These are phyloP conservation scores for Eimeria tenella DNA, from an alignment of 169 alveolate species.

Conservation along the genomic window DNA sequence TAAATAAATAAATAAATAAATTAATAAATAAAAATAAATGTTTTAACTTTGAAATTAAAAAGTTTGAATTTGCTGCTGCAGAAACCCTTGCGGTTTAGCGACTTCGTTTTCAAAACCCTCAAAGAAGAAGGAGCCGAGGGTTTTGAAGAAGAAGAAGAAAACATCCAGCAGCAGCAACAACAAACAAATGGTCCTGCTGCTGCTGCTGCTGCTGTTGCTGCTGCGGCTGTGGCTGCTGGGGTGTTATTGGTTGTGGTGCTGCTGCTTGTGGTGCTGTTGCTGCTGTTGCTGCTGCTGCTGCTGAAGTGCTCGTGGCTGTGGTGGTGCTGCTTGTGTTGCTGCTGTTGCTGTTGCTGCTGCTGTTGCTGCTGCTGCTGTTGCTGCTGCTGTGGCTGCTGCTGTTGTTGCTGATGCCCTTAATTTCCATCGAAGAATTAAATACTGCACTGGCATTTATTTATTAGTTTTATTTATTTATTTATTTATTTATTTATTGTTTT, in stretches of 20 bases:
- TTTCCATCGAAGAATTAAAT: neutral
- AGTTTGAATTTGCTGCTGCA: neutral
- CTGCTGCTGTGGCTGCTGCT: neutral
- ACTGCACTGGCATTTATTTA: neutral
- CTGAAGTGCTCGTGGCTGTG: neutral
- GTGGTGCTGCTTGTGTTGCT: too few relatives aligned
- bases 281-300: neutral
- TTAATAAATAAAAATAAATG: too few relatives aligned
- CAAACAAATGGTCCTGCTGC: neutral
- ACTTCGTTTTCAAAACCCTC: slow-evolving; percentile 76
- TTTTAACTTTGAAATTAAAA: neutral
- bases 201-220: neutral
- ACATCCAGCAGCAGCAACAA: neutral
- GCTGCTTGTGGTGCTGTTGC: too few relatives aligned
- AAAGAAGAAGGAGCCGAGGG: slow-evolving; percentile 49
- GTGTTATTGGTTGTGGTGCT: neutral
- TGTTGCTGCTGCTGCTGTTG: neutral
- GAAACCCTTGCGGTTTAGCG: slow-evolving; percentile 77
- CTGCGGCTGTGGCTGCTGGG: neutral
- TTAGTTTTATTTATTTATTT: neutral
- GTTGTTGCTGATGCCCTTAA: neutral
- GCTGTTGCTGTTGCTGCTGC: neutral
- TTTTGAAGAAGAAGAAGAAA: slow-evolving; percentile 4
- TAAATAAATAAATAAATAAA: too few relatives aligned
- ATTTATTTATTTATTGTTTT: neutral